Conservation (phyloP, 495 filamentous ascomycete species). For the Penicillium longicatenatum region DNA sequence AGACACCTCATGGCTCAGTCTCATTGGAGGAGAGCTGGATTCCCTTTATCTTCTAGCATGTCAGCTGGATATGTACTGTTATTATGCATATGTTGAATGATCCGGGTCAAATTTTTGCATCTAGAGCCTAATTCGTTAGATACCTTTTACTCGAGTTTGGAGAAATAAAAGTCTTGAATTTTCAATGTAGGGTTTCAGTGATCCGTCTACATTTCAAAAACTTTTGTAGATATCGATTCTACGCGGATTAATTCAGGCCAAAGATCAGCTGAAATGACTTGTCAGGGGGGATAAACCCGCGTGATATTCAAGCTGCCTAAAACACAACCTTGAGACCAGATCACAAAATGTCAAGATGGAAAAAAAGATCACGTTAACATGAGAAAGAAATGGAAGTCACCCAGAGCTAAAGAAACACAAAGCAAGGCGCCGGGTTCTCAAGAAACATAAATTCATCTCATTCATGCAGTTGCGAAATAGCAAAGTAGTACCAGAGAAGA, state of each 20-base stretch:
- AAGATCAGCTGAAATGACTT: neutral
- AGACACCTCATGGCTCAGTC: neutral
- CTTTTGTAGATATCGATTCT: too few relatives aligned
- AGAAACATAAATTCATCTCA: constrained; percentile 13
- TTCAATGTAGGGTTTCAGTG: neutral
- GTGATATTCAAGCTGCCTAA: neutral
- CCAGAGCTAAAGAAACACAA: neutral
- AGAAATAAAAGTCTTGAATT: constrained; percentile 15
- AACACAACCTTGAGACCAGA: neutral
- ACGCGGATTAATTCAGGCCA: too few relatives aligned
- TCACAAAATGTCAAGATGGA: neutral
- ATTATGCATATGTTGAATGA: constrained; percentile 12
- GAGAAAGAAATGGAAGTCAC: neutral
- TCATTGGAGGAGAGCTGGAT: neutral
- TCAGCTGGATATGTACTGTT: constrained; percentile 40
- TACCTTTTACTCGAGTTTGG: constrained; percentile 8
- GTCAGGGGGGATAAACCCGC: neutral
- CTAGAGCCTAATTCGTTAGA: constrained; percentile 17
- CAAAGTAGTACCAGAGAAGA: constrained; percentile 4
- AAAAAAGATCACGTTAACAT: constrained; percentile 2
- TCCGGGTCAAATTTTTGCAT: constrained; percentile 21
- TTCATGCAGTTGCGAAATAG: constrained; percentile 11
- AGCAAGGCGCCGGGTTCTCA: constrained; percentile 4
- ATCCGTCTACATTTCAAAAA: too few relatives aligned
- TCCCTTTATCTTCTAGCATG: constrained; percentile 1